Conservation (phyloP, 495 filamentous ascomycete species). For the Hypoxylon cercidicola region DNA sequence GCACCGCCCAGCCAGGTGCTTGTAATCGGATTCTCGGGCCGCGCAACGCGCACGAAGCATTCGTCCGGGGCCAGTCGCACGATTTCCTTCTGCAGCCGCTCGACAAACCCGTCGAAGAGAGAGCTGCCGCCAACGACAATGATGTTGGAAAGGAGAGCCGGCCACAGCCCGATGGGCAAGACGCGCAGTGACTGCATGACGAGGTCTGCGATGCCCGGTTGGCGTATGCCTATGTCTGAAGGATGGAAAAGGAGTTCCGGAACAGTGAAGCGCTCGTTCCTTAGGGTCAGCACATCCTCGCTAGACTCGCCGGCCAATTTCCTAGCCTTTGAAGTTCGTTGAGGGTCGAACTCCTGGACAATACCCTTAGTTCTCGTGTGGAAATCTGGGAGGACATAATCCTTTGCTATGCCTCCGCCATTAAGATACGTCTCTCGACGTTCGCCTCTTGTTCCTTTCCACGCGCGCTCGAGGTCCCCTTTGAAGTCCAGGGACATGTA, state of each 20-base stretch:
- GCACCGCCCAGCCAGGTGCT: conserved; percentile 88
- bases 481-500: conserved; percentile 84
- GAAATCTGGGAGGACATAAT: conserved; percentile 95
- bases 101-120: conserved; percentile 80
- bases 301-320: conserved; percentile 66
- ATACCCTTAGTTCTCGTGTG: conserved; percentile 78
- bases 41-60: conserved; percentile 77
- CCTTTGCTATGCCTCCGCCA: conserved; percentile 81
- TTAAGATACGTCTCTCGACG: conserved; percentile 51
- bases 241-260: conserved; percentile 92
- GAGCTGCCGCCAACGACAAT: conserved; percentile 89
- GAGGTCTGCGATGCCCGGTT: conserved; percentile 82
- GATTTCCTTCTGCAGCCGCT: conserved; percentile 82
- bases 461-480: conserved; percentile 79
- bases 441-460: conserved; percentile 79
- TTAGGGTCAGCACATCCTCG: conserved; percentile 86
- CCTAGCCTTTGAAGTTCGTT: conserved; percentile 62
- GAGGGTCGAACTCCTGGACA: conserved; percentile 79
- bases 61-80: conserved; percentile 78
- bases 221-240: conserved; percentile 84
- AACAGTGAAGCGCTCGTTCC: conserved; percentile 91
- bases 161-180: conserved; percentile 80
- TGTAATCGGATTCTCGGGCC: conserved; percentile 77
- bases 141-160: conserved; percentile 84
- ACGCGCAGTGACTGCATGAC: conserved; percentile 83